Percentiles rank a stretch among this genome's conserved stretches.
Conservation (phyloP, 805 yeast genomes). For the Starmerella potacharoeniae region DNA sequence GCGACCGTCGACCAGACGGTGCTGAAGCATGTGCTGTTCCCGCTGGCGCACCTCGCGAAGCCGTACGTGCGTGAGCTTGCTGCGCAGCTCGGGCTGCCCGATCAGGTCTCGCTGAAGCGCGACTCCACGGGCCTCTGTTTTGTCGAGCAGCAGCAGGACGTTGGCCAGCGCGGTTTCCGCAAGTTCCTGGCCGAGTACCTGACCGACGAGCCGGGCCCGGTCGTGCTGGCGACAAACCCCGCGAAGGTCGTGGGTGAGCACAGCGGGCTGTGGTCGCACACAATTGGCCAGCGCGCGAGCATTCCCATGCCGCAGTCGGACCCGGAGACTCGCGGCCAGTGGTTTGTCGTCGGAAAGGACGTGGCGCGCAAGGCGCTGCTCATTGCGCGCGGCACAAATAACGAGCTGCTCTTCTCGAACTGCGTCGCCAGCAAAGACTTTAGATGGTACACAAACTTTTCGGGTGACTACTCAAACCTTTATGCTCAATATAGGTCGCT, state of each 20-base stretch:
- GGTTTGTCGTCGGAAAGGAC: conserved; percentile 76
- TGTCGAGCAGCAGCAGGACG: conserved; percentile 42
- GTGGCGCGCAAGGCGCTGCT: conserved; percentile 56
- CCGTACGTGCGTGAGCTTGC: conserved; percentile 68
- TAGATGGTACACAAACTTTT: conserved; percentile 36
- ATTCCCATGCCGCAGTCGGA: conserved; percentile 83
- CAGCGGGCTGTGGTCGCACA: conserved; percentile 86
- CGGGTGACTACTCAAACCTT: conserved; percentile 25
- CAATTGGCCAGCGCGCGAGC: conserved; percentile 79
- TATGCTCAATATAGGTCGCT: conserved; percentile 63
- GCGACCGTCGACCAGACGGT: conserved; percentile 47
- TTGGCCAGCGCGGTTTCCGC: conserved; percentile 43
- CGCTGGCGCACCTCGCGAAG: conserved; percentile 68
- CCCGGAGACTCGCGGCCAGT: conserved; percentile 58
- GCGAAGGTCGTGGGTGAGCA: conserved; percentile 59
- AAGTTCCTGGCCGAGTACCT: conserved; percentile 67
- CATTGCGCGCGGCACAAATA: conserved; percentile 61
- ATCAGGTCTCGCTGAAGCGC: conserved; percentile 64
- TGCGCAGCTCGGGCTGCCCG: conserved; percentile 27
- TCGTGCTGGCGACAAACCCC: conserved; percentile 62
- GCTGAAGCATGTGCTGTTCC: conserved; percentile 49
- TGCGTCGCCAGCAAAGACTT: conserved; percentile 37
- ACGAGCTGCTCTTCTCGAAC: conserved; percentile 42
- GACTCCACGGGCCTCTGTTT: conserved; percentile 95
- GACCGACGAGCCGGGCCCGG: conserved; percentile 61